phyloP scores from a whole-genome alignment of 169 alveolate species.

The Plasmodium berghei region DNA sequence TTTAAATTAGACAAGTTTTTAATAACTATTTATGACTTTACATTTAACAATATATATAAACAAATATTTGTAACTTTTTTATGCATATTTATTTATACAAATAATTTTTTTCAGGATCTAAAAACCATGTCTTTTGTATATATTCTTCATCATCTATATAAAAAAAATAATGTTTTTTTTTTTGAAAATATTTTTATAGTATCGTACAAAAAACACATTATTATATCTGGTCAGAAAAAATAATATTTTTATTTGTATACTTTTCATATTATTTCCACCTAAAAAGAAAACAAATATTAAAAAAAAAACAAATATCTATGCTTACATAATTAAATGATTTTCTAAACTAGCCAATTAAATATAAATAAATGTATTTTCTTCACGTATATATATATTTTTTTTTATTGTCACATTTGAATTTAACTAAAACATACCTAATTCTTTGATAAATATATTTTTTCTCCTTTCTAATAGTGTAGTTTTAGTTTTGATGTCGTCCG shows the following conservation, averaged over 20 bases:
- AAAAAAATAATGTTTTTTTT: background rate
- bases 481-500: conserved; percentile 47
- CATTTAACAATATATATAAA: background rate
- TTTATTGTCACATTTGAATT: background rate
- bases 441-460: conserved; percentile 23
- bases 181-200: background rate
- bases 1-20: no score
- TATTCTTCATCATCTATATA: conserved; percentile 22
- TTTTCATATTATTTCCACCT: conserved; percentile 1
- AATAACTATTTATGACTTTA: background rate
- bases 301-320: background rate
- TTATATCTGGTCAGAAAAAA: background rate
- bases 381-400: no score
- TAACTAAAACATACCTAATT: conserved; percentile 23
- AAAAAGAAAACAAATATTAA: background rate
- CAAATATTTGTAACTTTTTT: background rate
- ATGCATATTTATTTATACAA: conserved; percentile 7
- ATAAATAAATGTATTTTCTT: no score
- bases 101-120: conserved; percentile 71
- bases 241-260: background rate
- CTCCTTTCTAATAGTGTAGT: conserved; percentile 29
- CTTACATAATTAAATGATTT: background rate
- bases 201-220: background rate
- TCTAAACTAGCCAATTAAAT: no score
- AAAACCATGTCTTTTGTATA: conserved; percentile 4